Base-by-base conservation (phyloP, 2,329 filamentous ascomycete species). In the Fusarium hainanense region DNA sequence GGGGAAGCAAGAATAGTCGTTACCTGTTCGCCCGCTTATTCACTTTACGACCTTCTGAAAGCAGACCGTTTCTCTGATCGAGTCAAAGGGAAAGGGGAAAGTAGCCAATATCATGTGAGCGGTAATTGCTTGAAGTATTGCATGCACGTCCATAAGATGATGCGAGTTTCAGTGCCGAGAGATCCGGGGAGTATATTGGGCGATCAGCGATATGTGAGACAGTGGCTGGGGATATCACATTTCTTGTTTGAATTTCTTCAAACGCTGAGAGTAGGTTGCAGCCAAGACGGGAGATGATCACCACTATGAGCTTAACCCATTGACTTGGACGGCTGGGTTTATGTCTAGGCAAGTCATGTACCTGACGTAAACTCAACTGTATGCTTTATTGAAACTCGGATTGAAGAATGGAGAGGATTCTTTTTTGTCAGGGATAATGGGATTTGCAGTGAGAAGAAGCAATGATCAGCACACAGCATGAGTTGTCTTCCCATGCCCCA, bases 1-100 rank as follows among this genome's bases (percentile, higher is more conserved):
- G 44, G 48, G 47, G 48, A 61, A 49, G 28, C 34, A 66, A 62
- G 49, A 61, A 37, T 41, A 23, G 18, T 13, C 49, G 12, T 18
- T 20, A 42, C 34, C 40, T 37, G 66, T 54, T 54, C 50, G 32
- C 56, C 32, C 46, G 37, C 43, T 30, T 55, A 50, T 42, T 59
- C 72, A 44, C 55, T 42, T 59, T 72, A 42, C 57, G 69, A 75
- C 73, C 73, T 75, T 75, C 71, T 75, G 41, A 74, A 75, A 72
- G 60, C 32, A 69, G 72, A 34, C 32, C 21, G 13, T 27, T 52
- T 21, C 34, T 42, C 23, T 40, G 27, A n/a, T 34, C 23, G 6
- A 13, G 40, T 27, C 25, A 42, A 44, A 21, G 23, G n/a, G 47
- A 30, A 20, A 27, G n/a, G 42, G 60, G 18, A 55, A 34, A 37